Conservation (phyloP, 768 basidiomycete species). For the Tricholoma matsutake region DNA sequence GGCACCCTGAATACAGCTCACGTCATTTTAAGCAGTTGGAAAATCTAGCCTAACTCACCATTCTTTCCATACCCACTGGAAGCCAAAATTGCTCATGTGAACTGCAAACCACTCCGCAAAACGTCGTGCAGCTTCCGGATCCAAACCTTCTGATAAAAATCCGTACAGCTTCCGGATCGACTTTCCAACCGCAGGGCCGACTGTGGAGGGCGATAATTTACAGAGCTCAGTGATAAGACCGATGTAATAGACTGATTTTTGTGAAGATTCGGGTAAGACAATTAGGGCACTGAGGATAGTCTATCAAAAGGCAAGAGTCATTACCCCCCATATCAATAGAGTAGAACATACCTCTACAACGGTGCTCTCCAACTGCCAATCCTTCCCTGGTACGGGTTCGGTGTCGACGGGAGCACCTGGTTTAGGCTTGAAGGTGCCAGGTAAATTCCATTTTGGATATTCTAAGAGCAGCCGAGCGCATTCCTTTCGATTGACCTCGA, state of each 20-base stretch:
- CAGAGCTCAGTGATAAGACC: conserved; percentile 90
- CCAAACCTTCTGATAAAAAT: conserved; percentile 79
- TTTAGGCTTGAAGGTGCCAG: conserved; percentile 82
- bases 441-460: conserved; percentile 78
- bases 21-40: not conserved
- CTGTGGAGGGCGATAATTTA: conserved; percentile 87
- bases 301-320: conserved; percentile 34
- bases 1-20: conserved; percentile 59
- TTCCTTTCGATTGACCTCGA: conserved; percentile 95
- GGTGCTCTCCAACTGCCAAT: conserved; percentile 88
- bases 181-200: conserved; percentile 96
- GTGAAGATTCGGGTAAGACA: conserved; percentile 70
- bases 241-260: conserved; percentile 83
- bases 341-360: conserved; percentile 67
- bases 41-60: conserved; percentile 54
- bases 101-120: conserved; percentile 95
- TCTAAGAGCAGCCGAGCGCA: conserved; percentile 84
- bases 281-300: conserved; percentile 72
- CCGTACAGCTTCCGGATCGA: conserved; percentile 86
- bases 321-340: not conserved
- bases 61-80: conserved; percentile 99
- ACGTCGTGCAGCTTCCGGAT: conserved; percentile 76
- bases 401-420: conserved; percentile 52
- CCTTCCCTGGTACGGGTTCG: conserved; percentile 57
- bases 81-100: conserved; percentile 97